These are phyloP conservation scores for Henckelia pumila DNA, from an alignment of 257 asterid genomes.

Conservation along the genomic window DNA sequence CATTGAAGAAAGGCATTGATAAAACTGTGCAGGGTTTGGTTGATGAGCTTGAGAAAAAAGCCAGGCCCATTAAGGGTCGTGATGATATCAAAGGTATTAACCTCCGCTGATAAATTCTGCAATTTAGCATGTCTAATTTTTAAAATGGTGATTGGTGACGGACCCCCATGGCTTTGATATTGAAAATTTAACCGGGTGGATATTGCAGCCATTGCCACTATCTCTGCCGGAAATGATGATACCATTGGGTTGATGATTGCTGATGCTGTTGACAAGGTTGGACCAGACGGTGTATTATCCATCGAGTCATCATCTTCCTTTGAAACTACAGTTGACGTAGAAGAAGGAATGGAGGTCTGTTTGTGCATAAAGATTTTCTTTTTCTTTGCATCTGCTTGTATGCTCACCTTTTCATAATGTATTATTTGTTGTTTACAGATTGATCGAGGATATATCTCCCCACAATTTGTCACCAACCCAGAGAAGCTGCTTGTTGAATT, in stretches of 20 bases:
- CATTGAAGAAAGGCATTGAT: constrained; percentile 88
- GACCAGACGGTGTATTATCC: constrained; percentile 97
- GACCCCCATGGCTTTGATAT: constrained; percentile 2
- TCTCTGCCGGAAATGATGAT: constrained; percentile 93
- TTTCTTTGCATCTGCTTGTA: background rate
- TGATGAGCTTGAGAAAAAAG: constrained; percentile 76
- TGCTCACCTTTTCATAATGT: background rate
- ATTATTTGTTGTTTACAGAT: constrained; percentile 44
- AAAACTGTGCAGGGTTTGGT: constrained; percentile 76
- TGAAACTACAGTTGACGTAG: constrained; percentile 93
- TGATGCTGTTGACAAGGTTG: constrained; percentile 96
- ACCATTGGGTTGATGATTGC: constrained; percentile 83
- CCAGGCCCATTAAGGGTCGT: constrained; percentile 94
- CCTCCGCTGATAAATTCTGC: background rate
- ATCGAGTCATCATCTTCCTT: constrained; percentile 96
- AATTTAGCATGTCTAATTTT: constrained; percentile 1
- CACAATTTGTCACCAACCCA: constrained; percentile 87
- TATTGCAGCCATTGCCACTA: constrained; percentile 78
- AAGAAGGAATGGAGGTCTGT: constrained; percentile 98
- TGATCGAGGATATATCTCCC: constrained; percentile 93
- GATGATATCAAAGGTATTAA: constrained; percentile 81
- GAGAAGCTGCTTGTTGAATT: constrained; percentile 85
- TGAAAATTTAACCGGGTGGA: background rate
- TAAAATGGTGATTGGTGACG: background rate
- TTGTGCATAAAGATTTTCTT: background rate